Base-by-base conservation (phyloP, 345 rosid genomes). In the Pistacia atlantica region DNA sequence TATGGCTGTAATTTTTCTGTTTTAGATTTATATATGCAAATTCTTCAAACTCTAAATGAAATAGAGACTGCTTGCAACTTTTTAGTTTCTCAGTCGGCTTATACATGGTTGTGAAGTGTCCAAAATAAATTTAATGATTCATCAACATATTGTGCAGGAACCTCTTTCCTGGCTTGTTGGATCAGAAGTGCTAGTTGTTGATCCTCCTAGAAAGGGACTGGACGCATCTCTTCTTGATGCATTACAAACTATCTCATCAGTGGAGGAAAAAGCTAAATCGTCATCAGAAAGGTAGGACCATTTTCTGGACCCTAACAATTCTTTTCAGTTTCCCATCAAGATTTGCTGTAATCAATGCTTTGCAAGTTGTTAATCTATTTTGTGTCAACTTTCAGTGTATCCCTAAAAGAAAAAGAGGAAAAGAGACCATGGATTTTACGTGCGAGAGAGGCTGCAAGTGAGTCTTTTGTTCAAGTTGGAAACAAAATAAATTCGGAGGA, bases 401-500 rank as follows among this genome's bases (percentile, higher is more conserved):
- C 75, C 68, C 45, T 71, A n/a, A 86, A 81, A 7, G 68, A 64
- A 51, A 91, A 93, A 84, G 96, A 92, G 77, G 99, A 91, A 80
- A 95, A 92, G 87, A 93, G 99, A 80, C 98, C 99, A 10, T 95
- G 99, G 98, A 79, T 95, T 81, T 84, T 95, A 77, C 97, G 97
- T 72, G 90, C 95, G 71, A 89, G 77, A 84, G 96, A 90, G 77
- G 90, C 87, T 72, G 90, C 94, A 73, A 89, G 74, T 84, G 96
- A 90, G 75, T 89, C 87, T 74, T 89, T 95, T 37, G 88, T 90
- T 84, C 90, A 86, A 79, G 78, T 89, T 75, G 90, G 92, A 78
- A 86, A 79, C 75, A 85, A 86, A 84, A 31, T 74, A 78, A 75
- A 78, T 65, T 54, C 74, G 33, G 88, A 88, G 75, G 88, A 81